Conservation (phyloP, 768 basidiomycete species). For the Lactarius evosmus region DNA sequence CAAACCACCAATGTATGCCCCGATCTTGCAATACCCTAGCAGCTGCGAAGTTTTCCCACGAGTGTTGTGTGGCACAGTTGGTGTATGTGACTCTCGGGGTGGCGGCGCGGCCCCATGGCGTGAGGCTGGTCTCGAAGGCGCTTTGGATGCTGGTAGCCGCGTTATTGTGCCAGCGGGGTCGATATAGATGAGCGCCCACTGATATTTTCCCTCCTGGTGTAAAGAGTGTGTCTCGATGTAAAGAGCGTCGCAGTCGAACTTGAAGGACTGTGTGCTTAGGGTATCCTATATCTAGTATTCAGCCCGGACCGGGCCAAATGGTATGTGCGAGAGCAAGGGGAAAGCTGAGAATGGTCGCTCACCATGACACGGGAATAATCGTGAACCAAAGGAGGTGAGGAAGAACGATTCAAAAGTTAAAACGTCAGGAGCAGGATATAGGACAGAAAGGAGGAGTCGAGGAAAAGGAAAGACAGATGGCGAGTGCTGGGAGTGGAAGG, state of each 20-base stretch:
- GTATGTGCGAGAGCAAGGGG: neutral
- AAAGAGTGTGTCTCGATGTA: constrained; percentile 28
- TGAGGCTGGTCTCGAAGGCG: constrained; percentile 21
- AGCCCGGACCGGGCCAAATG: neutral
- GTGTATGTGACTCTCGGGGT: constrained; percentile 17
- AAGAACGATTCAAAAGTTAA: neutral
- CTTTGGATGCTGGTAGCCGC: constrained; percentile 20
- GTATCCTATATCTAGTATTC: constrained; percentile 8
- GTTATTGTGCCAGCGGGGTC: constrained; percentile 16
- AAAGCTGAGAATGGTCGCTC: neutral
- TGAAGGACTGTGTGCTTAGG: constrained; percentile 22
- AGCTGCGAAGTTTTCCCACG: constrained; percentile 20
- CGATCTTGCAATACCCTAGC: constrained; percentile 27
- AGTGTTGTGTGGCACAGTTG: constrained; percentile 3
- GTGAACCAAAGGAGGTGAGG: neutral
- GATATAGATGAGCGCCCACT: constrained; percentile 25
- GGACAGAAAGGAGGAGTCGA: neutral
- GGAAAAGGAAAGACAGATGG: constrained; percentile 2
- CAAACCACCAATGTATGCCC: constrained; percentile 20
- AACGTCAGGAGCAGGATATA: neutral
- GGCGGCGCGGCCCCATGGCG: constrained; percentile 11
- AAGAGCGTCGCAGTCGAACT: constrained; percentile 27
- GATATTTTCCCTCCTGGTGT: constrained; percentile 26
- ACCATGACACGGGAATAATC: constrained; percentile 16
- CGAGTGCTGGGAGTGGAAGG: constrained; percentile 1